Conservation (phyloP, 768 basidiomycete species). For the Leucosporidium yakuticum region DNA sequence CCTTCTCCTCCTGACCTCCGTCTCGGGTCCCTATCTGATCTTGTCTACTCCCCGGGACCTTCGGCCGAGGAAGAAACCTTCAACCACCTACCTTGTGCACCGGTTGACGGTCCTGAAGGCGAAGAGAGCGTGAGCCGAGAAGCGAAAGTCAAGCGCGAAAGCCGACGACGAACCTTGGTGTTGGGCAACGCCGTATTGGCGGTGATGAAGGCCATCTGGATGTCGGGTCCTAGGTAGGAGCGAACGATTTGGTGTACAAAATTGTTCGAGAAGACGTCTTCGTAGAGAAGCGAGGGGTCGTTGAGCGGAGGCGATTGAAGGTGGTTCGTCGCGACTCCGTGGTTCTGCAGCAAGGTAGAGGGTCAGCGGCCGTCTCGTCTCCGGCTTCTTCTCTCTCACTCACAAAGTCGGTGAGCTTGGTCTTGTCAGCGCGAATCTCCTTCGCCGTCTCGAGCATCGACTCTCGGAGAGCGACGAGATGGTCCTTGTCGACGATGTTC, state of each 20-base stretch:
- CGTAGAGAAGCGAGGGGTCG: neutral
- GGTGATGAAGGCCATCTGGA: slow-evolving; percentile 11
- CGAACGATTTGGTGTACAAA: neutral
- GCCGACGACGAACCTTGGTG: too few relatives aligned
- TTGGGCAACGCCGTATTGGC: slow-evolving; percentile 6
- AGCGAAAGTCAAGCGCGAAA: too few relatives aligned
- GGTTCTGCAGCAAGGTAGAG: neutral
- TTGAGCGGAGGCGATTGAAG: slow-evolving; percentile 8
- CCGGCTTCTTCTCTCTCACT: too few relatives aligned
- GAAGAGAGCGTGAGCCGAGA: too few relatives aligned
- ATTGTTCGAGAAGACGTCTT: slow-evolving; percentile 9
- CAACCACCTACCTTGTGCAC: too few relatives aligned
- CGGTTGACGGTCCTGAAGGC: too few relatives aligned
- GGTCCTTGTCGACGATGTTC: neutral
- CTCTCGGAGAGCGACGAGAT: neutral
- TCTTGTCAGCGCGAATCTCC: slow-evolving; percentile 2
- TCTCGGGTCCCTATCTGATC: too few relatives aligned
- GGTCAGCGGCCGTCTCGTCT: too few relatives aligned
- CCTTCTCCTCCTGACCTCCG: too few relatives aligned
- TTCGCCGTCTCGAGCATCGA: neutral
- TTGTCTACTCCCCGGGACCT: too few relatives aligned
- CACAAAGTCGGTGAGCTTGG: neutral
- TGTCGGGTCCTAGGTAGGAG: slow-evolving; percentile 9
- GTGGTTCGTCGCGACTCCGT: slow-evolving; percentile 6
- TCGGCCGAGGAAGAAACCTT: too few relatives aligned